Base-by-base conservation (phyloP, 768 basidiomycete genomes). In the Pleurotus citrinopileatus region DNA sequence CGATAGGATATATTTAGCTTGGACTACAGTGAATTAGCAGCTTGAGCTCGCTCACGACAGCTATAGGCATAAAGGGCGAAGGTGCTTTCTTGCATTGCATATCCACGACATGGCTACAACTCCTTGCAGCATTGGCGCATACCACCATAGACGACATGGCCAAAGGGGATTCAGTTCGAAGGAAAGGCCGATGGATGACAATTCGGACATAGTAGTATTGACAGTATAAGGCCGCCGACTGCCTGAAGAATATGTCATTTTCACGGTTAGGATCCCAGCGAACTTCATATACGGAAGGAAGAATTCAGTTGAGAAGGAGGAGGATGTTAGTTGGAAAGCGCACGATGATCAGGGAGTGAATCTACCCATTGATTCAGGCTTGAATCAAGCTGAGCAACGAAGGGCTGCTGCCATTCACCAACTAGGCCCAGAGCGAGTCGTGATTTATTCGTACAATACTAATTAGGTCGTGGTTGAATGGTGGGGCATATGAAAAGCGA, bases 121-220 rank as follows among this genome's bases (percentile, higher is more conserved):
- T 89, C 17, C 93, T 75, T 0, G 93, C 90, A 0, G 94, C 86
- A 54, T 93, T 80, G 10, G 89, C 81, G 67, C 86, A 91, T 51
- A 88, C 89, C 0, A 87, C 84, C 19, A 89, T 73, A 0, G 86
- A 89, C 8, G 86, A 86, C 62, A 84, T 82, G 1, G 78, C 71
- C 3, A 81, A 57, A 1, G 64, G 61, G 0, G 78, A 74, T 0
- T 75, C 75, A 54, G 74, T 78, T 38, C 72, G 69, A 52, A 93
- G 83, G 69, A 90, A 91, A 0, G 89, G 85, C 2, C 89, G 83
- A 65, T 92, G 89, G 36, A 90, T 75, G 28, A 88, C 71, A 57
- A 92, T 90, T 65, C 87, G 83, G 13, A 82, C 70, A 54, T 85
- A 74, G 60, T 89, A 80, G 55, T 78, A 77, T 2, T 59, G 63